Conservation (phyloP, 1,284 basidiomycete species). For the Pulveroboletus sp. region DNA sequence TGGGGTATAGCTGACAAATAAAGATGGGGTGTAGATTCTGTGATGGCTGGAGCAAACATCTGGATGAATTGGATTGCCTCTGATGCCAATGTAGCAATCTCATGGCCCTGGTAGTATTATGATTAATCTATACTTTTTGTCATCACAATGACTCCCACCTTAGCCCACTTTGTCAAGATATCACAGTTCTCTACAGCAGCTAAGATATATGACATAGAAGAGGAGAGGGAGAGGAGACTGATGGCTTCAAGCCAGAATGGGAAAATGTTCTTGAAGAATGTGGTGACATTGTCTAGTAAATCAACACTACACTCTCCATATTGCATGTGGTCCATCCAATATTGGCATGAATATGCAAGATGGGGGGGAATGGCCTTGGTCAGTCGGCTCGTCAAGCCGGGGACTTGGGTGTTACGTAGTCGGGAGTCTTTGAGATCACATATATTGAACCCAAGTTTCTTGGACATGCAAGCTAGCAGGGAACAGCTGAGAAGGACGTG, state of each 20-base stretch:
- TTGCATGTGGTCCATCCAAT: conserved; percentile 24
- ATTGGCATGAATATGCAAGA: conserved; percentile 21
- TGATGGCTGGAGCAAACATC: conserved; percentile 18
- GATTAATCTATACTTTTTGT: background rate
- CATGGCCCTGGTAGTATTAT: conserved; percentile 10
- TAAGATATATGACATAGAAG: conserved; percentile 4
- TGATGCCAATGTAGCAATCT: conserved; percentile 22
- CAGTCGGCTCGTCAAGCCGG: conserved; percentile 1
- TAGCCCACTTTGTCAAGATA: conserved; percentile 17
- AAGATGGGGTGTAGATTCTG: conserved; percentile 25
- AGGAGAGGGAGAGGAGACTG: conserved; percentile 21
- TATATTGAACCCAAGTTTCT: conserved; percentile 23
- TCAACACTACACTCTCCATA: conserved; percentile 13
- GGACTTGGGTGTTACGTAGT: conserved; percentile 9
- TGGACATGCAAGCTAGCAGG: conserved; percentile 15
- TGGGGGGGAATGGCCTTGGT: conserved; percentile 6
- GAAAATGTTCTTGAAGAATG: conserved; percentile 23
- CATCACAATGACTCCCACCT: conserved; percentile 9
- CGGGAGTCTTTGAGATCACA: conserved; percentile 25
- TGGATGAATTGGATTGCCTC: conserved; percentile 25
- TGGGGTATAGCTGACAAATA: conserved; percentile 30
- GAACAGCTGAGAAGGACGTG: conserved; percentile 18
- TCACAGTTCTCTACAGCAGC: conserved; percentile 15
- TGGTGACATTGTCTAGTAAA: conserved; percentile 14
- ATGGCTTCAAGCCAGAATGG: conserved; percentile 27